A percentile compares a stretch with the other conserved stretches of the same genome.
Conservation (phyloP, 805 yeast genomes). For the Saccharomycopsis selenospora region DNA sequence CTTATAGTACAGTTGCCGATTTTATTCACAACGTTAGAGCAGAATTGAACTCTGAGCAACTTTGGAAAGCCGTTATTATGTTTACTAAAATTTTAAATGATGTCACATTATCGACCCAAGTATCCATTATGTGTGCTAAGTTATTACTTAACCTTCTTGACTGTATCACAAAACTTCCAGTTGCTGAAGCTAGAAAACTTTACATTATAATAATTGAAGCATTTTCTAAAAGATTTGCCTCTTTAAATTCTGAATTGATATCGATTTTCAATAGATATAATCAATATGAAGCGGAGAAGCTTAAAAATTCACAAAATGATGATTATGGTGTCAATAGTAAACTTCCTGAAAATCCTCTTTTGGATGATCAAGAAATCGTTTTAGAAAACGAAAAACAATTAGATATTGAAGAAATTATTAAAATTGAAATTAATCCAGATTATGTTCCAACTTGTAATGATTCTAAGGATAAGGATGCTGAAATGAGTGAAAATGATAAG, state of each 20-base stretch:
- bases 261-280: slow-evolving; percentile 58
- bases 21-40: slow-evolving; percentile 86
- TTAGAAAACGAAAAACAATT: slow-evolving; percentile 24
- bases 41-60: slow-evolving; percentile 73
- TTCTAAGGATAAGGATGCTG: slow-evolving; percentile 28
- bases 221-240: slow-evolving; percentile 71
- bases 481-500: slow-evolving; percentile 24
- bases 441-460: not conserved
- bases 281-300: slow-evolving; percentile 39
- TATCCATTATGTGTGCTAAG: slow-evolving; percentile 95
- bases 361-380: slow-evolving; percentile 10
- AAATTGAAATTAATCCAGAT: slow-evolving; percentile 21
- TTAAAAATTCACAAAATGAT: slow-evolving; percentile 38
- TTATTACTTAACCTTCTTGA: slow-evolving; percentile 82
- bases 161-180: slow-evolving; percentile 70
- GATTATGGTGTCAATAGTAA: slow-evolving; percentile 30
- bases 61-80: slow-evolving; percentile 78
- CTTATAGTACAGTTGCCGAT: slow-evolving; percentile 93
- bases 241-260: slow-evolving; percentile 64
- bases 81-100: slow-evolving; percentile 80
- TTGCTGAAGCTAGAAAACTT: slow-evolving; percentile 62
- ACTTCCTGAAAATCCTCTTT: slow-evolving; percentile 25
- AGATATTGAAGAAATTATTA: slow-evolving; percentile 34
- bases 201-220: slow-evolving; percentile 82
- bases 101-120: slow-evolving; percentile 72